Base-by-base conservation (phyloP, 306 rosid genomes). In the Vachellia pachyceras region DNA sequence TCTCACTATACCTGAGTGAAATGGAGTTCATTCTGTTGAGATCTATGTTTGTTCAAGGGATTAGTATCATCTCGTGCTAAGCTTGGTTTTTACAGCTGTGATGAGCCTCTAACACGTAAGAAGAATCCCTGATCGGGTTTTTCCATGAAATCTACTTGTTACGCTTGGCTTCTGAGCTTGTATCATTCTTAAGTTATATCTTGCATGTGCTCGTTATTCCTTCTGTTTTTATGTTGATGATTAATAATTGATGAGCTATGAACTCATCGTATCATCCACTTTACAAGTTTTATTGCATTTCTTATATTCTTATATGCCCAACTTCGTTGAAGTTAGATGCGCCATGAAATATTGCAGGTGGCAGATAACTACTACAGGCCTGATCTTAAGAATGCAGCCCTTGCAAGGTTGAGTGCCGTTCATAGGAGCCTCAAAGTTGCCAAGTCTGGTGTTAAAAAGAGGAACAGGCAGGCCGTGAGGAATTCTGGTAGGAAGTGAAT, bases 361-460 rank as follows among this genome's bases (percentile, higher is more conserved):
- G 92, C 85, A 22, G 82, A 81, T 55, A 93, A 91, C 88, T 77
- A 88, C 89, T 93, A 93, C 91, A 90, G 98, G 85, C 96, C 99
- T 7, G 99, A 95, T 76, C 90, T 93, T 17, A 92, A 87, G 84
- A 87, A 90, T 77, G 99, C 96, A 1, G 94, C 97, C 45, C 90
- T 93, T n/a, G 93, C 99, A 63, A 89, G 99, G 91, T 81, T 95
- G 90, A 93, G 98, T 64, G 97, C 84, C 35, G 92, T 95, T 37
- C 83, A 88, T 76, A 88, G 88, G 85, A 95, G 99, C 90, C 97
- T 95, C 40, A 95, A 77, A 84, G 93, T 95, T 67, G 86, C 94
- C 3, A 95, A 95, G 88, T 95, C 99, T 39, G 99, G 99, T 67
- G 94, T 75, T 25, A 92, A 92, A 94, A 95, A 95, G 92, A 95